Conservation (phyloP, 129 eudicot genomes). For the Silybum marianum region DNA sequence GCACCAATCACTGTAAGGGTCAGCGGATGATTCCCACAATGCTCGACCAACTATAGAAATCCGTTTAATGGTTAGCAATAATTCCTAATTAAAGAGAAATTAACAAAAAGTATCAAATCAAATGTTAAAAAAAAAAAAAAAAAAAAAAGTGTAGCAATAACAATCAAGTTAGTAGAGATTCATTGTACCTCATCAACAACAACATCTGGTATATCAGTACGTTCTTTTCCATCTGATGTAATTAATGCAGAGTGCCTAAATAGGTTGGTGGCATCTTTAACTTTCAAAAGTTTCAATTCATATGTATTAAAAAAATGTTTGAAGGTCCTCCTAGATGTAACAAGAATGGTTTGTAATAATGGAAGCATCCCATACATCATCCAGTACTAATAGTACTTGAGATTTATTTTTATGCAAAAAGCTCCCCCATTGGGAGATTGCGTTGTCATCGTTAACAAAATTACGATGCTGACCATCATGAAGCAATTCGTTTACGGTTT, state of each 20-base stretch:
- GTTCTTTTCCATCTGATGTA: constrained; percentile 12
- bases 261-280: constrained; percentile 38
- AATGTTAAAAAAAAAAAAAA: neutral
- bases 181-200: constrained; percentile 43
- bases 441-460: constrained; percentile 41
- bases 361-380: constrained; percentile 49
- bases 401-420: constrained; percentile 25
- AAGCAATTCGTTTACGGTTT: constrained; percentile 29
- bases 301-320: constrained; percentile 27
- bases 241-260: constrained; percentile 44
- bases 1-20: constrained; percentile 45
- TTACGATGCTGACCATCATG: constrained; percentile 18
- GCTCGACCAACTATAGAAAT: constrained; percentile 37
- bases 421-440: constrained; percentile 37
- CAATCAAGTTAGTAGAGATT: neutral
- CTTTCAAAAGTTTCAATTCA: constrained; percentile 28
- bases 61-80: neutral
- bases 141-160: too few relatives aligned
- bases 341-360: constrained; percentile 37
- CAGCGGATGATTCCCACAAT: constrained; percentile 41
- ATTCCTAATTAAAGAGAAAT: neutral
- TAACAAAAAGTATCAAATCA: neutral
- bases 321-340: constrained; percentile 41
- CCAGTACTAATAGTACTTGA: constrained; percentile 43
- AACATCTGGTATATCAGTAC: constrained; percentile 17